Conservation (phyloP, 2,329 filamentous ascomycete genomes). For the Monilinia aucupariae region DNA sequence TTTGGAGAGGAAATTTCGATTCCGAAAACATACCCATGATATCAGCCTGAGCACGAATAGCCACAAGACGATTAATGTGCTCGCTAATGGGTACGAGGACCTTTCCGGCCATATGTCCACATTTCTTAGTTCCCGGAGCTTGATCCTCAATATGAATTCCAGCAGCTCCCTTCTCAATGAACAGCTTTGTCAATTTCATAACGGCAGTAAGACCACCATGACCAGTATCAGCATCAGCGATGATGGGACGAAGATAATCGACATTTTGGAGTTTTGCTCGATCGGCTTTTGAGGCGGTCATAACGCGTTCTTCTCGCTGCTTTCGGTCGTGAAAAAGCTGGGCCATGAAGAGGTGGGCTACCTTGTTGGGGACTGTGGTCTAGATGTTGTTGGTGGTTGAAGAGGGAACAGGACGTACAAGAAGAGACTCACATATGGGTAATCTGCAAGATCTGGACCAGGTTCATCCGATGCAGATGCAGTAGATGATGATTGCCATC, state of each 20-base stretch:
- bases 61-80: constrained; percentile 95
- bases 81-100: constrained; percentile 94
- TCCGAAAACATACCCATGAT: constrained; percentile 69
- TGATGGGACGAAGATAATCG: constrained; percentile 92
- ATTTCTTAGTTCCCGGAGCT: constrained; percentile 98
- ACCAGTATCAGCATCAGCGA: constrained; percentile 95
- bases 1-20: neutral
- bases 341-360: constrained; percentile 94
- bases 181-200: constrained; percentile 99
- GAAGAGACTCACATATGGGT: constrained; percentile 66
- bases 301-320: constrained; percentile 90
- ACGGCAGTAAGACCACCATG: constrained; percentile 97
- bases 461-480: constrained; percentile 93
- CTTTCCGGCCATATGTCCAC: constrained; percentile 98
- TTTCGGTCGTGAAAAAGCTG: constrained; percentile 99
- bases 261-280: constrained; percentile 70
- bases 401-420: neutral
- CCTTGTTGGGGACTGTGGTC: constrained; percentile 98
- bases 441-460: constrained; percentile 95
- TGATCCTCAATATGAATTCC: constrained; percentile 99
- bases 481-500: constrained; percentile 97
- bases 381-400: constrained; percentile 36
- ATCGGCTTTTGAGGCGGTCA: constrained; percentile 60
- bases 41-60: constrained; percentile 94
- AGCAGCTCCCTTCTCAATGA: constrained; percentile 91